Evolutionary conservation across 2,329 filamentous ascomycete genomes (phyloP), one percentile per base, ranked within the genome.

Genomic region (Pleomassaria siparia): DNA sequence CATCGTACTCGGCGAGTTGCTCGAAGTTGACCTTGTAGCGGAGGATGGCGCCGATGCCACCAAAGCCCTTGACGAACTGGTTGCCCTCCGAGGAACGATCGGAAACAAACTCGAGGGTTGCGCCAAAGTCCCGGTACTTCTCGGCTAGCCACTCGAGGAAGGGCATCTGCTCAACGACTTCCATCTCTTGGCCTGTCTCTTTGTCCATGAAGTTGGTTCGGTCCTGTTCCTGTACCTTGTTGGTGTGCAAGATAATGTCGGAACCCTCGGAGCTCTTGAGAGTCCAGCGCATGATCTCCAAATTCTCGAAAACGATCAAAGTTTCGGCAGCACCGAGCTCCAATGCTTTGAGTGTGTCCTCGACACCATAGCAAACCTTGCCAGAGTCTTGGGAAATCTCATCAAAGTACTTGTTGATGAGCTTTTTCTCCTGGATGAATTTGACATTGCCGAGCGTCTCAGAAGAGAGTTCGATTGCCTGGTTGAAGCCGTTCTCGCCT

Each of bases 11-110:
- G 74, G 87, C 88, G 74, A 99, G 83, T 76, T 99, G 95, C 78
- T 99, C 95, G 78, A 99, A 99, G 81, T 99, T 99, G 81, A 99
- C 90, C 81, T 96, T 96, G 85, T 99, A 99, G 63, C 94, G 91
- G 71, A 99, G 85, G 67, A 99, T 87, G 57, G 92, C 92, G 60
- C 94, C 94, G 64, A 99, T 96, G 69, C 94, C 94, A 86, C 94
- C 94, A 70, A 99, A 99, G 56, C 94, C 94, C 80, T 96, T 97
- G 67, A 99, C 94, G 76, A 99, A 99, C 80, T 99, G 94, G 77
- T 99, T 99, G 71, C 94, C 94, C 77, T 99, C 94, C 52, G 89
- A 95, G 51, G 92, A 97, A 58, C 91, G 87, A 72, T 99, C 95
- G 40, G 94, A 96, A 56, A 99, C 94, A 63, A 99, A 99, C 74